phyloP scores from a whole-genome alignment of 768 basidiomycete genomes.

The Suillus tomentosus region DNA sequence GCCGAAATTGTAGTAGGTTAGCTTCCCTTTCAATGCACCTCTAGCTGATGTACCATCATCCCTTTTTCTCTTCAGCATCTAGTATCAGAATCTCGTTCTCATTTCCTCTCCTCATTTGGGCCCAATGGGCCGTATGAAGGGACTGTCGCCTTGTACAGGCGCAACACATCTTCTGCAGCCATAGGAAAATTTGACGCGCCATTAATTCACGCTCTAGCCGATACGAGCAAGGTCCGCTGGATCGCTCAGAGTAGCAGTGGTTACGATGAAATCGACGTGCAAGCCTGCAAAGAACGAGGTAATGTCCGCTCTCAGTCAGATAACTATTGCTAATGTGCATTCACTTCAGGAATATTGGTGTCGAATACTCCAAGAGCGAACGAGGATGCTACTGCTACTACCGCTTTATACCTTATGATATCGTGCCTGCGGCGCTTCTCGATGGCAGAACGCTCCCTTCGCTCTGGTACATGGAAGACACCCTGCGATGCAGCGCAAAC shows the following conservation, averaged over 20 bases:
- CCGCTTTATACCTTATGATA: conserved; percentile 74
- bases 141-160: conserved; percentile 72
- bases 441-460: conserved; percentile 51
- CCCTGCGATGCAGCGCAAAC: conserved; percentile 44
- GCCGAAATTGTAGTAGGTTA: conserved; percentile 71
- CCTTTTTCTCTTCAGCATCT: conserved; percentile 36
- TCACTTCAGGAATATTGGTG: conserved; percentile 59
- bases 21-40: not conserved
- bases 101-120: conserved; percentile 62
- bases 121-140: conserved; percentile 70
- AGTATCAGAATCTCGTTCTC: conserved; percentile 57
- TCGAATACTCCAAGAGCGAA: conserved; percentile 87
- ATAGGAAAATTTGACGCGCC: conserved; percentile 80
- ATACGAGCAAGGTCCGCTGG: conserved; percentile 61
- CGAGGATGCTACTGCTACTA: conserved; percentile 84
- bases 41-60: not conserved
- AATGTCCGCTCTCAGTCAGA: conserved; percentile 12
- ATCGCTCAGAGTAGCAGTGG: conserved; percentile 89
- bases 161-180: conserved; percentile 59
- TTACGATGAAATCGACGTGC: conserved; percentile 81
- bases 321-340: not conserved
- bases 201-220: conserved; percentile 64
- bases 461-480: conserved; percentile 60
- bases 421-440: conserved; percentile 71
- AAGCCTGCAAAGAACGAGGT: conserved; percentile 70